These are phyloP conservation scores for Exsudoporus frostii DNA, from an alignment of 768 basidiomycete genomes.

Conservation along the genomic window DNA sequence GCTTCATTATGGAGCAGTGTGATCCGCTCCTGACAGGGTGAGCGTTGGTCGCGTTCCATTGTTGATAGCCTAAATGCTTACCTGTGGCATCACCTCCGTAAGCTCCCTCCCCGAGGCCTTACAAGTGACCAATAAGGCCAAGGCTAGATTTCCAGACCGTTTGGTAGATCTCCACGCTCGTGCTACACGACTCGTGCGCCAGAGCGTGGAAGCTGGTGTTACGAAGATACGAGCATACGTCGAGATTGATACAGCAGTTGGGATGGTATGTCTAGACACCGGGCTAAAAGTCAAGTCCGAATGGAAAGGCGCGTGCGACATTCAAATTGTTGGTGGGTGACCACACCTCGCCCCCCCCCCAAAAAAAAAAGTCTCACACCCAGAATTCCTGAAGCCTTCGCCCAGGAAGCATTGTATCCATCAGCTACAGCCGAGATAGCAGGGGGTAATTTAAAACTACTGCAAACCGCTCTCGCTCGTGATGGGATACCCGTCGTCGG, in stretches of 20 bases:
- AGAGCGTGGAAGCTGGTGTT: constrained; percentile 60
- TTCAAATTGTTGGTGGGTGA: constrained; percentile 54
- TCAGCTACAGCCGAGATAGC: constrained; percentile 33
- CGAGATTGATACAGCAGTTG: constrained; percentile 57
- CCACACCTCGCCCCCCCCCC: background rate
- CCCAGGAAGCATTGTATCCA: constrained; percentile 56
- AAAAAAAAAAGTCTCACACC: background rate
- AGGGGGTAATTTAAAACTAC: constrained; percentile 44
- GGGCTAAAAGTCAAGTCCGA: constrained; percentile 47
- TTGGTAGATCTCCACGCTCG: constrained; percentile 47
- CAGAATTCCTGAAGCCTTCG: constrained; percentile 43
- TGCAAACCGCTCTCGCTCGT: constrained; percentile 40
- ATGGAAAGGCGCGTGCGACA: constrained; percentile 45
- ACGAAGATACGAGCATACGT: constrained; percentile 68
- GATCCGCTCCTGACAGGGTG: constrained; percentile 52
- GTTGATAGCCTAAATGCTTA: background rate
- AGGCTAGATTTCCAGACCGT: constrained; percentile 44
- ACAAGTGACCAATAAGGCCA: constrained; percentile 47
- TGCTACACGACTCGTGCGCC: constrained; percentile 50
- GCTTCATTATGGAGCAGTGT: constrained; percentile 59
- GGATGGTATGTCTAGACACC: constrained; percentile 50
- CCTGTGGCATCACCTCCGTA: constrained; percentile 1
- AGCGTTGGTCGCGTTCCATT: constrained; percentile 8
- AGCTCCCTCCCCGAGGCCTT: constrained; percentile 59
- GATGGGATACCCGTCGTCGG: constrained; percentile 51